Evolutionary conservation across 2,329 filamentous ascomycete species (phyloP), one percentile per base, ranked within the genome.

Genomic region (Sporothrix inflata): DNA sequence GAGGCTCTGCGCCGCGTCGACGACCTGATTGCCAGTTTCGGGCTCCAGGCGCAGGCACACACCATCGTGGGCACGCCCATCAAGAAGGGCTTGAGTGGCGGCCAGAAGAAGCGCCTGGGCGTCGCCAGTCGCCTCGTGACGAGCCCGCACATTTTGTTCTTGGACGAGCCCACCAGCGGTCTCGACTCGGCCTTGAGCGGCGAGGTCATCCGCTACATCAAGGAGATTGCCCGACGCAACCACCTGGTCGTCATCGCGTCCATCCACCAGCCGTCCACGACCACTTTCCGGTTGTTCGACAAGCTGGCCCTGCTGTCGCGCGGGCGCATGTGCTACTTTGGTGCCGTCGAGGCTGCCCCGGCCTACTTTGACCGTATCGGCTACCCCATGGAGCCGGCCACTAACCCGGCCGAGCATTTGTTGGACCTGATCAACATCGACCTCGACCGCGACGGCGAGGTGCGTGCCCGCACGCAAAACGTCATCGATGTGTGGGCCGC

Each of bases 231-330:
- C 78, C 91, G 91, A 73, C 89, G 90, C 74, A 94, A 95, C 16
- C 93, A 97, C 79, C 14, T 69, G 42, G 94, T 95, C 69, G 93
- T 98, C 81, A 89, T 98, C n/a, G 97, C 94, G 83, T 98, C 95
- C 0, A 98, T 98, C 74, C 95, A 98, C 80, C 95, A 98, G 81
- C 95, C 95, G n/a, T 97, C 93, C 16, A 94, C 94, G 45, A 94
- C 97, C 87, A 86, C 98, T 70, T 97, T 98, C 85, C 93, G 97
- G 80, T 91, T 93, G 73, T 98, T 96, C 79, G 93, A 96, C 78
- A 88, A 92, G 73, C 87, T 96, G 8, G 85, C 95, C 42, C 93
- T 96, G 83, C 84, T 96, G 19, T 90, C 88, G 78, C 92, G 92
- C 71, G 93, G 93, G 71, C 88, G 85, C 78, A 94, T 92, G 1